Base-by-base conservation (phyloP, 1,284 basidiomycete species). In the Sparassis latifolia region DNA sequence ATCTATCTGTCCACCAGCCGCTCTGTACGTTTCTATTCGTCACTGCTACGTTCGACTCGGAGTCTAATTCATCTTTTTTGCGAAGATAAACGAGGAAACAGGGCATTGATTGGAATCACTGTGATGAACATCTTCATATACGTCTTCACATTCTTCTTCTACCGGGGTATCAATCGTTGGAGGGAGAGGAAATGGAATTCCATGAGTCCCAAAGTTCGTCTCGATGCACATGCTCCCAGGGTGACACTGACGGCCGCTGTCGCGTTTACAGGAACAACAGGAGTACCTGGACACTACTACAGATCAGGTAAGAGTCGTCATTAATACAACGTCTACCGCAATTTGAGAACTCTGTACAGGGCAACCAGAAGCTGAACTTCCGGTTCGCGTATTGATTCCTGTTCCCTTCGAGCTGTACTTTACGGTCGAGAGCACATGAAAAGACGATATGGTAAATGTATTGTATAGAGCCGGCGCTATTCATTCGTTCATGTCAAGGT, bases 301-400 rank as follows among this genome's bases (percentile, higher is more conserved):
- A 44, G 81, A 85, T 52, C 64, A 72, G 55, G 59, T 59, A 44
- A 3, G 54, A 45, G 29, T 42, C 32, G 12, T 42, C 41, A 29
- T 29, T 12, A 3, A 10, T 9, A 31, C 20, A 30, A 10, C 20
- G 5, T 27, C 10, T 35, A 31, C 47, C n/a, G 9, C 7, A 38
- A 6, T 28, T 42, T 48, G 10, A 45, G 10, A 32, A 4, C 28
- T 7, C 0, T 28, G 4, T 38, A 5, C 40, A 61, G 59, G 81
- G 81, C 20, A 83, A 83, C 58, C 60, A 73, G 49, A 68, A 76
- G 49, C 59, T 82, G 47, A 80, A 82, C 57, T 82, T 83, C 70
- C 69, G 79, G 10, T 82, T 83, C 57, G 75, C 71, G 5, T 79
- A 82, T 58, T 81, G 64, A 65, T n/a, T 37, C 28, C 7, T n/a